Evolutionary conservation across 108 stramenopile genomes (phyloP), one percentile per base, ranked within the genome.

Genomic region (Stephanodiscus triporus): DNA sequence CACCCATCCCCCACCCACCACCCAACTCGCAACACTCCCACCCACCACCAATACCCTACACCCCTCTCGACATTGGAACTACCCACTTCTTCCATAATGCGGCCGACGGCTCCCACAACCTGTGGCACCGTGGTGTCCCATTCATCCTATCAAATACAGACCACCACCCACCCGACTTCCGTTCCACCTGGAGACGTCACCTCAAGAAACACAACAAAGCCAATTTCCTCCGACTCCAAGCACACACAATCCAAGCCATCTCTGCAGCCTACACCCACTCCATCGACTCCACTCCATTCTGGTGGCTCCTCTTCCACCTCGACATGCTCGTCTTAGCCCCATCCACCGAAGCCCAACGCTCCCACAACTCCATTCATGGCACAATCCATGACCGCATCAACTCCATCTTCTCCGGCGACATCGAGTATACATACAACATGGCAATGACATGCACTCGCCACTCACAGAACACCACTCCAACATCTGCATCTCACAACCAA

Each of bases 251-350:
- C 4, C 5, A 5, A n/a, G 2, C 37, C 3, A 38, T 42, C 2
- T 6, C 36, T 4, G 5, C 17, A 6, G 29, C 60, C 20, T 40
- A 57, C 56, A 0, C 30, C 0, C 11, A 27, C 2, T 1, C n/a
- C n/a, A 57, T 30, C 51, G 2, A 66, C 11, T 51, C 67, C 0
- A 14, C 55, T 9, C 53, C 67, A 0, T 68, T 68, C 55, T 68
- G 67, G 67, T 68, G 67, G 67, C 54, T 68, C 22, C 55, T 68
- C 37, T 23, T 68, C n/a, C 67, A 68, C 24, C 30, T 68, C 26
- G 67, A 68, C 23, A 42, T 68, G 34, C 67, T 68, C 37, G 23
- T 68, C 34, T 19, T 66, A 0, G 38, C 53, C 8, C 67, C 67
- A 10, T 56, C 54, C 9, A 24, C 53, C 55, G 16, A n/a, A 34